These are phyloP conservation scores for Pontederia paniculata DNA, from an alignment of 176 grass and related monocot genomes.

Conservation along the genomic window DNA sequence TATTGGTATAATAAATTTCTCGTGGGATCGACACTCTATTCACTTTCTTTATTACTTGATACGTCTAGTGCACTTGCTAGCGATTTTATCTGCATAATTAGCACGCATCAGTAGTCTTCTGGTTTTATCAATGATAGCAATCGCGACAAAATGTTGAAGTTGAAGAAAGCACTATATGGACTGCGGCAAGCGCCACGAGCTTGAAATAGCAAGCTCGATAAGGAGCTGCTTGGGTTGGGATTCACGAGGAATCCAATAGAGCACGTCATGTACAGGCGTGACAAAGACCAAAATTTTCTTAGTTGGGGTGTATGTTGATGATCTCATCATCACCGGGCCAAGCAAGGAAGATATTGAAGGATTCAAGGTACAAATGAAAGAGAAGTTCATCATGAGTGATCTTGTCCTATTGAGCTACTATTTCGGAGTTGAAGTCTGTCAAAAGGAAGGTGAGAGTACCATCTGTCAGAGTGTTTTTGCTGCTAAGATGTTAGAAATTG, in stretches of 20 bases:
- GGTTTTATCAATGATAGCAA: background rate
- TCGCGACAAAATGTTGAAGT: background rate
- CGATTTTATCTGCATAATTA: no score
- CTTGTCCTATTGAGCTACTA: background rate
- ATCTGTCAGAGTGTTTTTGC: background rate
- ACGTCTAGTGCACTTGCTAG: no score
- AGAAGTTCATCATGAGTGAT: slow-evolving; percentile 9
- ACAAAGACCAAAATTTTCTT: background rate
- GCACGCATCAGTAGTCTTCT: background rate
- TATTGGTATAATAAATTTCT: no score
- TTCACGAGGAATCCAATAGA: background rate
- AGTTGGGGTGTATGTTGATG: slow-evolving; percentile 14
- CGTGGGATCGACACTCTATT: no score
- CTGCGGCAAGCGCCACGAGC: background rate
- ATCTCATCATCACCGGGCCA: background rate
- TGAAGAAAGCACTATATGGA: background rate
- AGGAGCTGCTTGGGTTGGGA: background rate
- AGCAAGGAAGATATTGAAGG: background rate
- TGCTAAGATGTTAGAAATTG: background rate
- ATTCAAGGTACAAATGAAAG: background rate
- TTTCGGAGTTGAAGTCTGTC: background rate
- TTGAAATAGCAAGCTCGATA: background rate
- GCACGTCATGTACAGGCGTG: background rate
- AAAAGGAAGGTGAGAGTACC: background rate
- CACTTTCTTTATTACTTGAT: no score